Evolutionary conservation across 2,329 filamentous ascomycete species (phyloP).

Genomic region (Fusarium pilosicola): DNA sequence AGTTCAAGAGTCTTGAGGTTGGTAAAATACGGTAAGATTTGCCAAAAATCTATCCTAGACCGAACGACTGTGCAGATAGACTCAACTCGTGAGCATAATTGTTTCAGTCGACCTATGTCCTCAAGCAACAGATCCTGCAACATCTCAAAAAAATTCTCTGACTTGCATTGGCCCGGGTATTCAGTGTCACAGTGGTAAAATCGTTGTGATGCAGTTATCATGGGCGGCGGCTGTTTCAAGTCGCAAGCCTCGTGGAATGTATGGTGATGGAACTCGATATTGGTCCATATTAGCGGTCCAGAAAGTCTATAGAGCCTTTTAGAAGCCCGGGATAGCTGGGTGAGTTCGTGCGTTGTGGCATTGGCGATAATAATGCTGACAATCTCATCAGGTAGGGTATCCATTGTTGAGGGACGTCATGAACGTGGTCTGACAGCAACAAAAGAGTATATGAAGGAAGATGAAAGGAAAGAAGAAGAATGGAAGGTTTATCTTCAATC

Average conservation of each 20-base stretch:
- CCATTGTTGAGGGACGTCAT: not conserved
- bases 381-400: not conserved
- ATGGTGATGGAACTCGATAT: not conserved
- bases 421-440: fast-evolving
- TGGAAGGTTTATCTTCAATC: not conserved
- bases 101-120: not conserved
- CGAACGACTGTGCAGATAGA: not conserved
- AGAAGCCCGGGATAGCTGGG: not conserved
- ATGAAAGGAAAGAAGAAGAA: too few species aligned
- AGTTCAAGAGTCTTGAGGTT: not conserved
- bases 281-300: not conserved
- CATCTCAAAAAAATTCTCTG: not conserved
- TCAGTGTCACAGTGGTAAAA: not conserved
- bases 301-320: not conserved
- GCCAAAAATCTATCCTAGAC: not conserved
- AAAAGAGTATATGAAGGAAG: not conserved
- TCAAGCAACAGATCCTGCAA: not conserved
- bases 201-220: not conserved
- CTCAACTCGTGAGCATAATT: not conserved
- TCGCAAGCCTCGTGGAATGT: not conserved
- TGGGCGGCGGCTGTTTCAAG: not conserved
- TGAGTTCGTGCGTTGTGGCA: not conserved
- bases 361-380: not conserved
- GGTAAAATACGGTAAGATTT: not conserved
- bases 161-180: not conserved